A percentile compares a stretch with the other conserved stretches of the same genome.
Conservation (phyloP, 306 rosid genomes). For the Citrullus amarus region DNA sequence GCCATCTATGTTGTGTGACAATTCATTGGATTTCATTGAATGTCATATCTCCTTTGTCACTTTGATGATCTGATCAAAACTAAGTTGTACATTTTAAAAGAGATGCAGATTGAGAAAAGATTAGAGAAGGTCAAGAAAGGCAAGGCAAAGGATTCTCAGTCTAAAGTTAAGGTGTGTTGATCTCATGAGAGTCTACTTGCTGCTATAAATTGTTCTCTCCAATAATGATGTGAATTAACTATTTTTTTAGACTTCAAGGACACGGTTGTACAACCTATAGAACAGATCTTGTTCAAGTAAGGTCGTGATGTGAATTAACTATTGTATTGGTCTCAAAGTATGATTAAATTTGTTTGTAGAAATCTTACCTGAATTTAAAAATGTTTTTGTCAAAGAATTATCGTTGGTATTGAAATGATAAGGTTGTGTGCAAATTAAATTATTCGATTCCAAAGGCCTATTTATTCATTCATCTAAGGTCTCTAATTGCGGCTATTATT, state of each 20-base stretch:
- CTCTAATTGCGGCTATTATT: not conserved
- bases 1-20: not conserved
- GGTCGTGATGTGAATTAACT: not conserved
- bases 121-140: constrained; percentile 84
- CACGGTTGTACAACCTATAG: too few relatives aligned
- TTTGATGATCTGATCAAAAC: constrained; percentile 5
- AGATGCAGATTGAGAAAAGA: constrained; percentile 95
- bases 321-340: not conserved
- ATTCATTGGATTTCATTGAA: not conserved
- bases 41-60: not conserved
- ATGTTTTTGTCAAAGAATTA: not conserved
- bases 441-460: not conserved
- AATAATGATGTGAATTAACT: not conserved
- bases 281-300: too few relatives aligned
- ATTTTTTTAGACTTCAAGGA: too few relatives aligned
- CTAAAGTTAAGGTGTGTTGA: constrained; percentile 58
- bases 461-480: not conserved
- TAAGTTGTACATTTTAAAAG: constrained; percentile 40
- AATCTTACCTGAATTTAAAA: not conserved
- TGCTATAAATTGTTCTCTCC: not conserved
- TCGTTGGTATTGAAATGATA: not conserved
- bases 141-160: constrained; percentile 68
- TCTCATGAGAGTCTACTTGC: not conserved
- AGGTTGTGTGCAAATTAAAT: not conserved
- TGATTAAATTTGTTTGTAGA: not conserved